phyloP scores from a whole-genome alignment of 495 filamentous ascomycete genomes.

The Cercophora newfieldiana region DNA sequence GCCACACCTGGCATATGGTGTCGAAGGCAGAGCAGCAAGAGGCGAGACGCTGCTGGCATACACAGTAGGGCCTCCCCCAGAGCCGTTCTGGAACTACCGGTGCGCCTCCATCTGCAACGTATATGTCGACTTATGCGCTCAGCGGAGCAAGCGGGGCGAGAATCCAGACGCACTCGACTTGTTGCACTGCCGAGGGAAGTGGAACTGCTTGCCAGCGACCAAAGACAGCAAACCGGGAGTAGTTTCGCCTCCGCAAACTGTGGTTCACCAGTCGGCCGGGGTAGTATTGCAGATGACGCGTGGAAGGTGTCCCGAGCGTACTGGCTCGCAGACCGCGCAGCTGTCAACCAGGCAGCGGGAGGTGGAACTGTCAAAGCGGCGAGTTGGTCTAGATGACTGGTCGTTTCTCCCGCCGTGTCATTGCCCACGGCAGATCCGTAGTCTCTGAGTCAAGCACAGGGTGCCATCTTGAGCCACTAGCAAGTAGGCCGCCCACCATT shows the following conservation, averaged over 20 bases:
- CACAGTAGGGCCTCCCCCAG: background rate
- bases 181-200: background rate
- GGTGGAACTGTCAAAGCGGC: constrained; percentile 30
- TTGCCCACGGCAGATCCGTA: background rate
- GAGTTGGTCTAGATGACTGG: constrained; percentile 1
- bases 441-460: background rate
- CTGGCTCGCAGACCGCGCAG: constrained; percentile 16
- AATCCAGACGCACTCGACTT: background rate
- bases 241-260: constrained; percentile 7
- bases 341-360: constrained; percentile 20
- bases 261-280: constrained; percentile 19
- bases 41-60: background rate
- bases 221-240: constrained; percentile 2
- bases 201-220: background rate
- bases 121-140: constrained; percentile 24
- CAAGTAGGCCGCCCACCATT: background rate
- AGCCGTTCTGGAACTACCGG: constrained; percentile 20
- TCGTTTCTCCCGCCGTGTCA: background rate
- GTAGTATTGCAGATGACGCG: constrained; percentile 30
- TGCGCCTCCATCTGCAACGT: constrained; percentile 12
- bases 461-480: background rate
- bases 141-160: constrained; percentile 14
- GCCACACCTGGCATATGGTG: background rate
- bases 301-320: constrained; percentile 25
- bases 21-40: background rate